Evolutionary conservation across 1,284 basidiomycete genomes (phyloP).

Genomic region (Trichosporon faecale): DNA sequence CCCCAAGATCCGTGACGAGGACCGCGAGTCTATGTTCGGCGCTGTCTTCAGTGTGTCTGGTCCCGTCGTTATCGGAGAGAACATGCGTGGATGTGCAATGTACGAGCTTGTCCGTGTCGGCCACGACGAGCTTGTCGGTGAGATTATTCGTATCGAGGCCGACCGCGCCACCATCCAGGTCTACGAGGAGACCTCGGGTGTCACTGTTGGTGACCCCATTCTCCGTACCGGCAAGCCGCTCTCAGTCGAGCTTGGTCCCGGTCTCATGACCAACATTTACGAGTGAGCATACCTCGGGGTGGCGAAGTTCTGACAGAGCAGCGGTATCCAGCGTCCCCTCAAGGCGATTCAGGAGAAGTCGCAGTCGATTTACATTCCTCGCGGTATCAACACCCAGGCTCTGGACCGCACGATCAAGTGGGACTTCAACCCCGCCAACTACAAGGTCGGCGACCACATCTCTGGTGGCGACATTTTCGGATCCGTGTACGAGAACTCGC

Average conservation of each 20-base stretch:
- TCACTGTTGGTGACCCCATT: conserved; percentile 97
- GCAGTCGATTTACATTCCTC: conserved; percentile 97
- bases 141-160: conserved; percentile 95
- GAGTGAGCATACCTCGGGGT: conserved; percentile 55
- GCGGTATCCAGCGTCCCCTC: conserved; percentile 85
- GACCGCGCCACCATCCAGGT: conserved; percentile 99
- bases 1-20: conserved; percentile 81
- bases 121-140: conserved; percentile 94
- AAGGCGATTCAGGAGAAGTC: conserved; percentile 94
- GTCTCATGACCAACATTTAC: conserved; percentile 97
- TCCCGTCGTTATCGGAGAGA: conserved; percentile 94
- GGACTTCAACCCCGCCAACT: conserved; percentile 89
- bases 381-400: conserved; percentile 95
- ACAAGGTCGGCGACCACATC: conserved; percentile 92
- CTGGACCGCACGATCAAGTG: conserved; percentile 84
- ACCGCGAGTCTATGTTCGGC: conserved; percentile 81
- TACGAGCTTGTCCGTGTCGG: conserved; percentile 93
- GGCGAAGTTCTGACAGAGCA: conserved; percentile 22
- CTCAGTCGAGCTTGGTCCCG: conserved; percentile 94
- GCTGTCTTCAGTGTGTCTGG: conserved; percentile 92
- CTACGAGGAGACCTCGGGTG: conserved; percentile 98
- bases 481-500: conserved; percentile 92
- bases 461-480: conserved; percentile 97
- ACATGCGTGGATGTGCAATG: conserved; percentile 94
- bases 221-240: conserved; percentile 95